Evolutionary conservation across 1,284 basidiomycete species (phyloP).

Genomic region (Earliella scabrosa): DNA sequence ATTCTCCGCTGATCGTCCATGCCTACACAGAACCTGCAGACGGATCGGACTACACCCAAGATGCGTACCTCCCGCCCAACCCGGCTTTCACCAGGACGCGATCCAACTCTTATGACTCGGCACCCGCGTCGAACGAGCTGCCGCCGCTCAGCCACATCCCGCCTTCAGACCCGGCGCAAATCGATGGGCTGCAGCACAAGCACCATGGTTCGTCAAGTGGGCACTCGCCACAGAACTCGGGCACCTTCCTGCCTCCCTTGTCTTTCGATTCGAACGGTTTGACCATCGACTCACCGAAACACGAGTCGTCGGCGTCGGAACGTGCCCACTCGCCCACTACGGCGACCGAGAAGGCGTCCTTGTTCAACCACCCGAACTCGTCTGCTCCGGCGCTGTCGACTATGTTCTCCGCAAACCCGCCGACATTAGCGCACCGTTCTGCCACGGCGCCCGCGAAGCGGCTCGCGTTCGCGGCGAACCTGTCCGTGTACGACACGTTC

Average conservation of each 20-base stretch:
- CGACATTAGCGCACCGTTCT: constrained; percentile 62
- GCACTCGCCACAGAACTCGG: constrained; percentile 30
- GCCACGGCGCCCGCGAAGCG: constrained; percentile 73
- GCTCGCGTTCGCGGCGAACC: constrained; percentile 87
- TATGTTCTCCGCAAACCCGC: constrained; percentile 44
- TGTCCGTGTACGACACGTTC: constrained; percentile 97
- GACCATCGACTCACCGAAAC: constrained; percentile 40
- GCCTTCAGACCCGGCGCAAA: constrained; percentile 81
- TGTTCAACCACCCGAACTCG: constrained; percentile 83
- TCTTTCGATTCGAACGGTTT: constrained; percentile 53
- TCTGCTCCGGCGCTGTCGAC: constrained; percentile 87
- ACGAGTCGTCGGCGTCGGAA: constrained; percentile 32
- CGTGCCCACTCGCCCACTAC: constrained; percentile 30
- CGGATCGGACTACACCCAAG: constrained; percentile 66
- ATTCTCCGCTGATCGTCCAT: constrained; percentile 24
- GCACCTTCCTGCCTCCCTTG: constrained; percentile 58
- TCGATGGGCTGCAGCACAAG: constrained; percentile 76
- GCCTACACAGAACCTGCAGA: constrained; percentile 46
- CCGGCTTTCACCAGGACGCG: constrained; percentile 58
- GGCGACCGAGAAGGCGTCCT: constrained; percentile 35
- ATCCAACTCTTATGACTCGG: constrained; percentile 81
- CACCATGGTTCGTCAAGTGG: constrained; percentile 50
- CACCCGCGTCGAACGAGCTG: constrained; percentile 53
- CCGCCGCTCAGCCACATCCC: constrained; percentile 81
- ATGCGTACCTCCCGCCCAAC: constrained; percentile 51